Conservation (phyloP, 768 basidiomycete species). For the Leucocoprinus birnbaumii region DNA sequence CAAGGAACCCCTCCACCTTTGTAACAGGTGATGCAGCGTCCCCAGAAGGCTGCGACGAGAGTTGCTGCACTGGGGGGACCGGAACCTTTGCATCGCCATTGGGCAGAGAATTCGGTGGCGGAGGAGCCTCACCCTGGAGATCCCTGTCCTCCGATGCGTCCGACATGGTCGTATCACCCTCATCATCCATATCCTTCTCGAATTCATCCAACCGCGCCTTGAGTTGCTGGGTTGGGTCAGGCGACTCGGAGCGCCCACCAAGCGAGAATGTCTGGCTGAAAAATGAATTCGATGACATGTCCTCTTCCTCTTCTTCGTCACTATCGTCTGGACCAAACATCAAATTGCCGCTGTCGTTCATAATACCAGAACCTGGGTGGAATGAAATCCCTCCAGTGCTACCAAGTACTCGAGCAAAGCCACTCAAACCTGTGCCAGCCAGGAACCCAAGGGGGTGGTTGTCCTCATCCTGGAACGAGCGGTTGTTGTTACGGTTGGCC, state of each 20-base stretch:
- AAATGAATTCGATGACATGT: constrained; percentile 36
- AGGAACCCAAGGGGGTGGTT: constrained; percentile 14
- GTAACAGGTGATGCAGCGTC: constrained; percentile 52
- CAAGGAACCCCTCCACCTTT: constrained; percentile 64
- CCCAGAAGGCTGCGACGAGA: constrained; percentile 46
- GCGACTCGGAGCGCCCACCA: constrained; percentile 38
- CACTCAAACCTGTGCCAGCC: constrained; percentile 5
- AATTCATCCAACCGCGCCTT: constrained; percentile 64
- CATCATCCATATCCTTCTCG: constrained; percentile 43
- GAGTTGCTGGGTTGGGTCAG: constrained; percentile 54
- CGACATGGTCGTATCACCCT: constrained; percentile 32
- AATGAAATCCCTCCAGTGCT: constrained; percentile 62
- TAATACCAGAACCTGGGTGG: constrained; percentile 49
- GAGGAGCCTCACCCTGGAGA: constrained; percentile 43
- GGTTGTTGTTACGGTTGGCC: constrained; percentile 36
- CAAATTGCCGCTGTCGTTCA: constrained; percentile 44
- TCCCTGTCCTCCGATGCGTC: constrained; percentile 20
- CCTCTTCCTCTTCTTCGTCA: constrained; percentile 55
- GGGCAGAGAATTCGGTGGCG: constrained; percentile 38
- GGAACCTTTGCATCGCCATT: constrained; percentile 41
- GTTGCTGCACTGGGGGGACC: constrained; percentile 42
- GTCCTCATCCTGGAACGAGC: constrained; percentile 19
- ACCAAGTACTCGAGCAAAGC: constrained; percentile 24
- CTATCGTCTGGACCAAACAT: constrained; percentile 69
- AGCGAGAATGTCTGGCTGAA: constrained; percentile 47